Evolutionary conservation across 352 stramenopile genomes (phyloP).

Genomic region (Peronosclerospora sorghi): DNA sequence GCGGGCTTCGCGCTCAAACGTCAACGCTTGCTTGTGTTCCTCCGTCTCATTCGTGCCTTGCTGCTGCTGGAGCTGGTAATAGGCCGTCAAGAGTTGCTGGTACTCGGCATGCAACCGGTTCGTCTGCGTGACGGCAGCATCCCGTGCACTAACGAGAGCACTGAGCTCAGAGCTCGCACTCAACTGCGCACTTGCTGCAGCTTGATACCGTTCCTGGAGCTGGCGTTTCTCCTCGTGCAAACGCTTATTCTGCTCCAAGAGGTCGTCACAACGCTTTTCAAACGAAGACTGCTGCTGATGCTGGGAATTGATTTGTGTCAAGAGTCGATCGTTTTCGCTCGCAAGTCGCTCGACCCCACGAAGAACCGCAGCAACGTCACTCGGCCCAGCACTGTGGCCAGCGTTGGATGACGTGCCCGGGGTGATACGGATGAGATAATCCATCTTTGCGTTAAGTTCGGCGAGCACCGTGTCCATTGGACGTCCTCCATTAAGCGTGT

Average conservation of each 20-base stretch:
- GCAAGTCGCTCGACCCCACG: conserved; percentile 64
- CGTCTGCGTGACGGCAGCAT: conserved; percentile 59
- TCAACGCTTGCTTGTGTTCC: conserved; percentile 42
- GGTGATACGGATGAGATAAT: conserved; percentile 67
- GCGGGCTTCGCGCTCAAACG: conserved; percentile 52
- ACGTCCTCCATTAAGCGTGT: conserved; percentile 25
- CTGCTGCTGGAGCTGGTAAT: conserved; percentile 57
- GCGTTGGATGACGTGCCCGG: conserved; percentile 16
- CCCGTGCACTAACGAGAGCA: conserved; percentile 42
- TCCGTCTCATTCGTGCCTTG: conserved; percentile 45
- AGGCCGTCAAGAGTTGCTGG: conserved; percentile 57
- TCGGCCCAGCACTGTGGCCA: conserved; percentile 20
- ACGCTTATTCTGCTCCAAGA: conserved; percentile 45
- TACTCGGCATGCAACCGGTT: conserved; percentile 67
- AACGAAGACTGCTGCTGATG: conserved; percentile 61
- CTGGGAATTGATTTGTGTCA: conserved; percentile 70
- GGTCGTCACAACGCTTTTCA: conserved; percentile 59
- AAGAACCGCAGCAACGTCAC: conserved; percentile 48
- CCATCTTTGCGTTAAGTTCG: conserved; percentile 64
- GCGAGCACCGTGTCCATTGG: conserved; percentile 35
- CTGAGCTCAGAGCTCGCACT: conserved; percentile 43
- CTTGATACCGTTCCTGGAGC: conserved; percentile 53
- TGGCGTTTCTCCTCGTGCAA: conserved; percentile 55
- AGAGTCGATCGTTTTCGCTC: conserved; percentile 57
- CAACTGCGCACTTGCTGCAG: conserved; percentile 36